Percentiles rank a stretch among this genome's conserved stretches.
phyloP scores from a whole-genome alignment of 2,329 filamentous ascomycete species.

The Trichoderma polysporum region DNA sequence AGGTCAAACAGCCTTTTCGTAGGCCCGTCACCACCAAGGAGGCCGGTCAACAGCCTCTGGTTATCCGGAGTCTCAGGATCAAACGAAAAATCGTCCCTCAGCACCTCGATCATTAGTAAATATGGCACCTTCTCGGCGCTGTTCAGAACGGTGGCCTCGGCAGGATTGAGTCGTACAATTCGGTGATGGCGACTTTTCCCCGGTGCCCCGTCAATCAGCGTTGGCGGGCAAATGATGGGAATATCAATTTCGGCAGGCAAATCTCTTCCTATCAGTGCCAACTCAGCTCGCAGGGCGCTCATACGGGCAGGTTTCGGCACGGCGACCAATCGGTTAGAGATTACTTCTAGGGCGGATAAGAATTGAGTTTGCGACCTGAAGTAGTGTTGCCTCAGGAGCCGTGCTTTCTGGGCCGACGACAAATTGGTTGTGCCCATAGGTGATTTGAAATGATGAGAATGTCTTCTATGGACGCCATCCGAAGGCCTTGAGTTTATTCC shows the following conservation, averaged over 20 bases:
- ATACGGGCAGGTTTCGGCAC: slow-evolving; percentile 80
- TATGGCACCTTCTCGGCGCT: slow-evolving; percentile 86
- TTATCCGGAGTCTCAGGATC: slow-evolving; percentile 74
- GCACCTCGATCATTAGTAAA: slow-evolving; percentile 78
- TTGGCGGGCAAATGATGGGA: slow-evolving; percentile 76
- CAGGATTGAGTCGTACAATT: slow-evolving; percentile 79
- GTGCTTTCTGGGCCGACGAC: slow-evolving; percentile 65
- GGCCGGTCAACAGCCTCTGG: slow-evolving; percentile 58
- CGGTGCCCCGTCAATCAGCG: slow-evolving; percentile 69
- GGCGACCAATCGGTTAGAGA: slow-evolving; percentile 78
- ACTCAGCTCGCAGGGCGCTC: slow-evolving; percentile 76
- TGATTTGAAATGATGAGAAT: slow-evolving; percentile 61
- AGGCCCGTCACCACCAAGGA: slow-evolving; percentile 57
- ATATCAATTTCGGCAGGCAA: slow-evolving; percentile 82
- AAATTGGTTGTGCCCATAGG: slow-evolving; percentile 61
- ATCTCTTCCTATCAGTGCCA: slow-evolving; percentile 78
- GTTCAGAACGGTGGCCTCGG: slow-evolving; percentile 80
- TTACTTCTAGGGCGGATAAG: slow-evolving; percentile 75
- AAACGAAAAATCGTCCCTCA: slow-evolving; percentile 80
- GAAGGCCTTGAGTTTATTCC: slow-evolving; percentile 45
- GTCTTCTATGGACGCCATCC: slow-evolving; percentile 55
- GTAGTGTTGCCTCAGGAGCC: slow-evolving; percentile 74
- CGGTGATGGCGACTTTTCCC: slow-evolving; percentile 76
- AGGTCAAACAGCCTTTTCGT: slow-evolving; percentile 66
- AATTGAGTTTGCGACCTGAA: slow-evolving; percentile 81